These are phyloP conservation scores for Podosphaera xanthii DNA, from an alignment of 2,329 filamentous ascomycete genomes.

Conservation along the genomic window DNA sequence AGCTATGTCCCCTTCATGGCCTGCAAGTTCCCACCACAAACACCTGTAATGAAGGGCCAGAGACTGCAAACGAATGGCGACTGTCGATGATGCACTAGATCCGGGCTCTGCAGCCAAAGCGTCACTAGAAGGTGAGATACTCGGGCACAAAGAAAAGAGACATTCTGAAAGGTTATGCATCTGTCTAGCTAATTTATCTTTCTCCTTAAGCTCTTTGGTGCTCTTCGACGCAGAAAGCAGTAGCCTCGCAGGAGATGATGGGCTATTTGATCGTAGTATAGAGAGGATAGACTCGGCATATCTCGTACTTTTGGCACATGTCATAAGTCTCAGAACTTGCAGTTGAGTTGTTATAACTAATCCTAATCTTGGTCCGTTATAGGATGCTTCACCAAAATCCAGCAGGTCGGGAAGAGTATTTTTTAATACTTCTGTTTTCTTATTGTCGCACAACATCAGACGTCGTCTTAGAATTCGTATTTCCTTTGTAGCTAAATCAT, in stretches of 20 bases:
- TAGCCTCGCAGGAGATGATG: slow-evolving; percentile 34
- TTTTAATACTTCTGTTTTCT: slow-evolving; percentile 7
- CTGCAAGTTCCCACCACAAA: slow-evolving; percentile 41
- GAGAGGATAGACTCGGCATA: slow-evolving; percentile 34
- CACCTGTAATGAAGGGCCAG: slow-evolving; percentile 37
- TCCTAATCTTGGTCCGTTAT: slow-evolving; percentile 23
- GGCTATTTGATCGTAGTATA: slow-evolving; percentile 27
- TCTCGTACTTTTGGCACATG: slow-evolving; percentile 32
- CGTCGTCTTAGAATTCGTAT: slow-evolving; percentile 40
- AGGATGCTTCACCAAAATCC: slow-evolving; percentile 28
- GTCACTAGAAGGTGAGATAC: slow-evolving; percentile 41
- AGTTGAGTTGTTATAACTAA: slow-evolving; percentile 42
- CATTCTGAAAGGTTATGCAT: slow-evolving; percentile 42
- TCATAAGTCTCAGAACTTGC: slow-evolving; percentile 39
- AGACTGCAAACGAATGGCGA: slow-evolving; percentile 38
- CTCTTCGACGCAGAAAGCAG: slow-evolving; percentile 22
- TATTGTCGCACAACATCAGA: slow-evolving; percentile 24
- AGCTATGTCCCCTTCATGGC: slow-evolving; percentile 33
- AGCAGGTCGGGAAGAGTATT: slow-evolving; percentile 33
- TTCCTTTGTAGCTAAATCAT: slow-evolving; percentile 47
- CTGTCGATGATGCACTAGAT: slow-evolving; percentile 30
- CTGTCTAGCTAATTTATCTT: slow-evolving; percentile 37
- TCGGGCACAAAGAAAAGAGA: slow-evolving; percentile 42
- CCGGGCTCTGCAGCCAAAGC: slow-evolving; percentile 27
- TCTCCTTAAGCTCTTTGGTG: slow-evolving; percentile 21